These are phyloP conservation scores for Lablab purpureus DNA, from an alignment of 306 rosid species.

Conservation along the genomic window DNA sequence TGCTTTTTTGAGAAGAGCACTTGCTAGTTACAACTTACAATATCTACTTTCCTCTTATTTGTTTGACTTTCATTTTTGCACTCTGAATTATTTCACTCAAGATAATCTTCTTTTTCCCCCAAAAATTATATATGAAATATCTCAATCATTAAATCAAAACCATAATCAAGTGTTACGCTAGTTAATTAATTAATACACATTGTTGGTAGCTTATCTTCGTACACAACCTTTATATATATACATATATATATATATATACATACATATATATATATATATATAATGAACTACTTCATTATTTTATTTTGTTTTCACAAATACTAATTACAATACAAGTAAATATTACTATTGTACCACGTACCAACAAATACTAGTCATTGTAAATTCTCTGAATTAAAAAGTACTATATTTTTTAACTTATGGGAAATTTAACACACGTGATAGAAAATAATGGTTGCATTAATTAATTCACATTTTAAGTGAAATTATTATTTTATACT, in stretches of 20 bases:
- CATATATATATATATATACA: not conserved
- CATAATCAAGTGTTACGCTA: constrained; percentile 22
- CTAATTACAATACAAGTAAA: not conserved
- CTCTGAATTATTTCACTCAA: constrained; percentile 39
- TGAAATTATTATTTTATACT: not conserved
- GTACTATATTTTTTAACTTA: not conserved
- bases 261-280: not conserved
- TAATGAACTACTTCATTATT: not conserved
- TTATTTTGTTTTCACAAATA: not conserved
- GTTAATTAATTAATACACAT: not conserved
- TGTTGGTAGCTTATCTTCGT: constrained; percentile 21
- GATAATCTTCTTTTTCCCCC: constrained; percentile 43
- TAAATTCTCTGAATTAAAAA: no score
- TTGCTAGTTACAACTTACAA: constrained; percentile 36
- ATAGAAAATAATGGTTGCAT: not conserved
- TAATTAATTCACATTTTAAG: not conserved
- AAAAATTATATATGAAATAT: not conserved
- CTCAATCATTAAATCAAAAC: constrained; percentile 37
- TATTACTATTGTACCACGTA: not conserved
- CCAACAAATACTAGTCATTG: not conserved
- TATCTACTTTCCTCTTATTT: constrained; percentile 47
- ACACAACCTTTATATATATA: not conserved
- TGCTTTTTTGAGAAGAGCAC: constrained; percentile 44
- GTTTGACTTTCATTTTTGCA: constrained; percentile 52
- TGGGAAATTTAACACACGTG: not conserved